phyloP scores from a whole-genome alignment of 371 early-diverging fungal genomes.

The Mucor velutinosus region DNA sequence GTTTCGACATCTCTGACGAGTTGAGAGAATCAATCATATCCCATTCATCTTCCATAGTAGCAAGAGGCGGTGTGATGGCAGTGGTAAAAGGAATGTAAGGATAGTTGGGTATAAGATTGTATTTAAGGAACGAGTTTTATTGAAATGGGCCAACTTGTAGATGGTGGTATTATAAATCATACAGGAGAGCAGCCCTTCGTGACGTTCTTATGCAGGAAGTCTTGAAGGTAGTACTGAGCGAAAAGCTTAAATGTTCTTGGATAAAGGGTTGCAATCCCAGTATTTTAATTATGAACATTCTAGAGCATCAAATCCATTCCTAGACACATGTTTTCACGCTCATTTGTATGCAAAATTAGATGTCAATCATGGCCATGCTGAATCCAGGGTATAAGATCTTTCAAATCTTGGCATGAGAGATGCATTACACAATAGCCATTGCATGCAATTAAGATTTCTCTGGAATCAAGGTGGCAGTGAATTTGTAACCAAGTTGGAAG shows the following conservation, averaged over 20 bases:
- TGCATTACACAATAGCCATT: background rate
- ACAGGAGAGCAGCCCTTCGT: background rate
- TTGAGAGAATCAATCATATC: constrained; percentile 7
- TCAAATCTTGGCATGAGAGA: background rate
- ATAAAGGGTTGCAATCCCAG: background rate
- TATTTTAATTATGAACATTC: background rate
- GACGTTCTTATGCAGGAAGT: background rate
- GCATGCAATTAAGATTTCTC: background rate
- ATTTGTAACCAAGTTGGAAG: background rate
- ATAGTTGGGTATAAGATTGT: background rate
- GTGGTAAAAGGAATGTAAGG: background rate
- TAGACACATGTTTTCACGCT: background rate
- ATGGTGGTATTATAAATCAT: constrained; percentile 5
- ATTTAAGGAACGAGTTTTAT: constrained; percentile 2
- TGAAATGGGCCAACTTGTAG: background rate
- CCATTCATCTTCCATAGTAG: constrained; percentile 16
- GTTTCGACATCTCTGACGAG: background rate
- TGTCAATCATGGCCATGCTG: background rate
- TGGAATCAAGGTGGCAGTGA: background rate
- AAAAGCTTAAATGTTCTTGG: background rate
- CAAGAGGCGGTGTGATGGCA: background rate
- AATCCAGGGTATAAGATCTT: background rate
- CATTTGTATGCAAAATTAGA: background rate
- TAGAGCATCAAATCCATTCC: background rate
- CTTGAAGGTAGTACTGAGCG: background rate